Conservation (phyloP, 352 stramenopile species). For the Pythium utonaiense region DNA sequence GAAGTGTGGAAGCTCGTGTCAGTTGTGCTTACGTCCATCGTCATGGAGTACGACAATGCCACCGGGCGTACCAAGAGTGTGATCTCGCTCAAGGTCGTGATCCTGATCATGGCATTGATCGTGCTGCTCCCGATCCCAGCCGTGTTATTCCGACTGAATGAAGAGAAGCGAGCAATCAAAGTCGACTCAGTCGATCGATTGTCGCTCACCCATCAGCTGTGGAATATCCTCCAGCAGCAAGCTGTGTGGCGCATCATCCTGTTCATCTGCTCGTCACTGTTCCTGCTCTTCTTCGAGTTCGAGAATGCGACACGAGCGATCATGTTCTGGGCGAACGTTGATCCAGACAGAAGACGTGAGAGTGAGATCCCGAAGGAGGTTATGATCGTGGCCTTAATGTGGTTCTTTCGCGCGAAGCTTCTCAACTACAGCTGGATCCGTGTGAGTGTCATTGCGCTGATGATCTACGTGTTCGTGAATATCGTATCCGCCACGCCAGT, state of each 20-base stretch:
- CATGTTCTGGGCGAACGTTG: slow-evolving; percentile 40
- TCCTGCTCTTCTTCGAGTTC: slow-evolving; percentile 64
- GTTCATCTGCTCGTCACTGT: slow-evolving; percentile 59
- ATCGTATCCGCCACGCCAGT: slow-evolving; percentile 39
- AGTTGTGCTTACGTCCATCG: slow-evolving; percentile 21
- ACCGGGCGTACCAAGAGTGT: slow-evolving; percentile 29
- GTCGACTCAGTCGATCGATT: slow-evolving; percentile 61
- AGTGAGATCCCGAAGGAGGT: slow-evolving; percentile 43
- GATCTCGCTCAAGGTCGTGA: slow-evolving; percentile 65
- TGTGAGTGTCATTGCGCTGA: slow-evolving; percentile 40
- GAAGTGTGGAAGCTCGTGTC: slow-evolving; percentile 39
- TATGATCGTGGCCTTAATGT: slow-evolving; percentile 42
- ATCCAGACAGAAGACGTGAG: slow-evolving; percentile 34
- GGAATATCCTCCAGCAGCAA: slow-evolving; percentile 74
- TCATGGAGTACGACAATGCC: slow-evolving; percentile 37
- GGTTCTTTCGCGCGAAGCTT: slow-evolving; percentile 50
- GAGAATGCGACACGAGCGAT: slow-evolving; percentile 49
- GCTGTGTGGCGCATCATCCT: slow-evolving; percentile 71
- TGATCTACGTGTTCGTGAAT: slow-evolving; percentile 34
- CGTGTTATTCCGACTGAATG: slow-evolving; percentile 58
- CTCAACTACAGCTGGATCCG: slow-evolving; percentile 78
- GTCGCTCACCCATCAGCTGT: slow-evolving; percentile 58
- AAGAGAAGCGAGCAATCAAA: slow-evolving; percentile 71
- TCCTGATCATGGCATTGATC: slow-evolving; percentile 67
- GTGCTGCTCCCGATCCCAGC: slow-evolving; percentile 60